Base-by-base conservation (phyloP, 2,329 filamentous ascomycete genomes). In the Aspergillus luchuensis region DNA sequence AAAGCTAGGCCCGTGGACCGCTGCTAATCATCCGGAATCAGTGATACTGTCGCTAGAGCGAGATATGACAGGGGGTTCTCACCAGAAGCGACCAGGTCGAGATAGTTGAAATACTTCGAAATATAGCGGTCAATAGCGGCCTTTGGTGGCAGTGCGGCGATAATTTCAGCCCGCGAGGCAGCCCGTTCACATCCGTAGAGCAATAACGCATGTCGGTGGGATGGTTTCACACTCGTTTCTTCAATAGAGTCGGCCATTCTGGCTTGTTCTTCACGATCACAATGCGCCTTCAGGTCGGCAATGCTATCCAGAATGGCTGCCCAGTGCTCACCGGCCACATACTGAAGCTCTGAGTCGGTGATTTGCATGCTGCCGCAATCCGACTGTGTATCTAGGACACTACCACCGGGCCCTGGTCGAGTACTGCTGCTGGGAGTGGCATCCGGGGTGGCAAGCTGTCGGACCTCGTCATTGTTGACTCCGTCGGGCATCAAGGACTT, bases 401-500 rank as follows among this genome's bases (percentile, higher is more conserved):
- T 30, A 11, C 39, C 5, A 36, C 33, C 38, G 39, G 17, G 15
- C 19, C 11, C 39, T 8, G n/a, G 45, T 8, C 30, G 51, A 39
- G 21, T 8, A 52, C 10, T 38, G 5, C 30, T 38, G 15, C 30
- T 38, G 7, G 50, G 17, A 11, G n/a, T 51, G 28, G n/a, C 4
- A 30, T 52, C 39, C 7, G n/a, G 28, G 15, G 47, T 53, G 7
- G 53, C 4, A 36, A 36, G 33, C 41, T 36, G 49, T 52, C 23
- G 25, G n/a, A 19, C 15, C 49, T 19, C 41, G 33, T 36, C 23
- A 17, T 30, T 39, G 11, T 50, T 17, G 7, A 15, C 10, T 17
- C 30, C 19, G 2, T 45, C 5, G 1, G 43, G 23, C 72, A 82
- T 84, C 57, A 86, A 69, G 13, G 82, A 84, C 56, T 85, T 75